These are phyloP conservation scores for Ogataea minuta DNA, from an alignment of 805 yeast genomes.

Conservation along the genomic window DNA sequence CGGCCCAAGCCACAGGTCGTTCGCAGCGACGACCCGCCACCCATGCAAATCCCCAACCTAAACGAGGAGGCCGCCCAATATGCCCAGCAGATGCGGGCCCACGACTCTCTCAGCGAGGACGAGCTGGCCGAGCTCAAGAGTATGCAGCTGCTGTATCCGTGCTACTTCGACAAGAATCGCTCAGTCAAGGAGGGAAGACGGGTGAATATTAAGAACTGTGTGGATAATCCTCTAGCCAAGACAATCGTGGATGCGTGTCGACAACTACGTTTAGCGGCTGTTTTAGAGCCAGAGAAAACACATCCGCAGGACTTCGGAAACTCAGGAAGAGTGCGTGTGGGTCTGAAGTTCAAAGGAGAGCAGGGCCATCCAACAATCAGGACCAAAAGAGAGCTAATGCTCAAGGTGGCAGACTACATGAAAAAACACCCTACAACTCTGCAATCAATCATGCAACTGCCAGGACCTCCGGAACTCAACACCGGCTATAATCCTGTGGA, in stretches of 20 bases:
- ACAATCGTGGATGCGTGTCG: constrained; percentile 71
- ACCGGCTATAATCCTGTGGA: constrained; percentile 51
- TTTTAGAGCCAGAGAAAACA: constrained; percentile 75
- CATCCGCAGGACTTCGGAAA: constrained; percentile 98
- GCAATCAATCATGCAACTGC: constrained; percentile 57
- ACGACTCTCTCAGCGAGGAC: constrained; percentile 43
- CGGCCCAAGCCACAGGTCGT: constrained; percentile 57
- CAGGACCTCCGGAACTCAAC: constrained; percentile 61
- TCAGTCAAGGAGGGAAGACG: constrained; percentile 82
- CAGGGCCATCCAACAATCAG: constrained; percentile 35
- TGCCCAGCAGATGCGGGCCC: constrained; percentile 16
- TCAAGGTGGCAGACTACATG: constrained; percentile 59
- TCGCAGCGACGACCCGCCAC: constrained; percentile 4
- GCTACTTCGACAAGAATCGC: constrained; percentile 82
- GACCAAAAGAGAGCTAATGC: constrained; percentile 66
- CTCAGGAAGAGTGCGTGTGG: constrained; percentile 90
- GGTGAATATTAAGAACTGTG: constrained; percentile 65
- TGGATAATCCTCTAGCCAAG: constrained; percentile 84
- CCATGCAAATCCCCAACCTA: background rate
- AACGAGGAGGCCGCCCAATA: constrained; percentile 13
- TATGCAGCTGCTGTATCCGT: constrained; percentile 82
- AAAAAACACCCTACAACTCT: constrained; percentile 67
- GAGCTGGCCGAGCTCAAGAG: constrained; percentile 62
- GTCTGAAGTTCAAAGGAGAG: constrained; percentile 50
- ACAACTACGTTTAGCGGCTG: constrained; percentile 30